Percentiles rank a stretch among this genome's conserved stretches.
Conservation (phyloP, 306 rosid genomes). For the Cicer bijugum region DNA sequence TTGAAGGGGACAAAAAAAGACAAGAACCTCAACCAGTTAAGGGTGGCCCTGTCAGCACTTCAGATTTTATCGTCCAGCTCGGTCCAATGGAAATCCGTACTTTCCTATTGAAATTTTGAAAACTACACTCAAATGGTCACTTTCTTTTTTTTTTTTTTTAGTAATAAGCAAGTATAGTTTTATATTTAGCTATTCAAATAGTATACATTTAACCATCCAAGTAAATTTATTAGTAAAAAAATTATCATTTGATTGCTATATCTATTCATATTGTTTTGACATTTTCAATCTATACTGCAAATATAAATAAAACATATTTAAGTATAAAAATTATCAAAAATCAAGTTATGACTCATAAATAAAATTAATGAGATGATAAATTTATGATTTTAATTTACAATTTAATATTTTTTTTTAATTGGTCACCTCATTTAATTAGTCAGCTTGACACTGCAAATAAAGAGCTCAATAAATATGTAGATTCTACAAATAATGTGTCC, state of each 20-base stretch:
- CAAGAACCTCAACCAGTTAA: conserved; percentile 48
- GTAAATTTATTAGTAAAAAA: background rate
- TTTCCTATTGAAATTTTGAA: conserved; percentile 57
- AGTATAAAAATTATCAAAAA: too few relatives aligned
- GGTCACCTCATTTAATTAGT: too few relatives aligned
- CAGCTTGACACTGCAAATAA: background rate
- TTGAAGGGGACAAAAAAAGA: conserved; percentile 51
- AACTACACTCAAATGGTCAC: background rate
- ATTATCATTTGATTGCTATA: background rate
- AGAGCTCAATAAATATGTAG: background rate
- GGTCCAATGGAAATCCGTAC: conserved; percentile 93
- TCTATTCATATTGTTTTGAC: background rate
- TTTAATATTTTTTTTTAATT: too few relatives aligned
- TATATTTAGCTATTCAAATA: too few relatives aligned
- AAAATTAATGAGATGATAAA: too few relatives aligned
- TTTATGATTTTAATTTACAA: too few relatives aligned
- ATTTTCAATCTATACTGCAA: too few relatives aligned
- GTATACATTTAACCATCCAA: too few relatives aligned
- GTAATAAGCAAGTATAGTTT: too few relatives aligned
- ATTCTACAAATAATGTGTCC: background rate
- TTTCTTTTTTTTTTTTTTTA: too few relatives aligned
- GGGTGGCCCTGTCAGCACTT: conserved; percentile 51
- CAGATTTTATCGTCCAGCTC: conserved; percentile 66
- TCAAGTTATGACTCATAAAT: too few relatives aligned
- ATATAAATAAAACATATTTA: too few relatives aligned